Conservation (phyloP, 148 eudicot species). For the Talinum fruticosum region DNA sequence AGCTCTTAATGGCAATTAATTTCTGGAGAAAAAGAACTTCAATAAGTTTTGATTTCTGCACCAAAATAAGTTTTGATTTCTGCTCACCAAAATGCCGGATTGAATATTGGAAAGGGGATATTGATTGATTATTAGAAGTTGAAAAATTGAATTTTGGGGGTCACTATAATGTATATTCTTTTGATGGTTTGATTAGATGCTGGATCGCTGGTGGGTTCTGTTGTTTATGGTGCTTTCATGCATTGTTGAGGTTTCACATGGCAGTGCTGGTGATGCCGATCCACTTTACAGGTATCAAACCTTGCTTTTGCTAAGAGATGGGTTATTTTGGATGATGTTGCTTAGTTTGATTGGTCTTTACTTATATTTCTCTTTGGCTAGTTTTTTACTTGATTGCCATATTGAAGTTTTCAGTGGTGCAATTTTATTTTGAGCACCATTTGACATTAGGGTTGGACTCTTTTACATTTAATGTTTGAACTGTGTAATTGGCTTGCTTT, state of each 20-base stretch:
- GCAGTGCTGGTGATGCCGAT: constrained; percentile 82
- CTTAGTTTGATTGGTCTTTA: not conserved
- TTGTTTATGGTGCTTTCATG: constrained; percentile 34
- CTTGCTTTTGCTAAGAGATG: not conserved
- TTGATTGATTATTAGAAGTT: not conserved
- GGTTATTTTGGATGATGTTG: not conserved
- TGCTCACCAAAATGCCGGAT: not conserved
- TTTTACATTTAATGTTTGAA: no score
- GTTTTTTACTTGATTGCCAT: not conserved
- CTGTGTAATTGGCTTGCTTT: no score
- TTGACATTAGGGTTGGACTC: no score
- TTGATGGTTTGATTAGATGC: constrained; percentile 39
- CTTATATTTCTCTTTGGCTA: not conserved
- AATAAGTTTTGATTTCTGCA: not conserved
- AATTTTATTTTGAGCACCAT: no score
- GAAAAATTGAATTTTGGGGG: not conserved
- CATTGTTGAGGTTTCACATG: constrained; percentile 35
- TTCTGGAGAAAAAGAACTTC: not conserved
- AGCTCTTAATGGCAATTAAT: not conserved
- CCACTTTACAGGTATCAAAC: constrained; percentile 56
- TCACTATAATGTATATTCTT: not conserved
- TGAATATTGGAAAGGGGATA: not conserved
- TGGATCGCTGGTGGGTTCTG: constrained; percentile 33
- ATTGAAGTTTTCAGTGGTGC: not conserved
- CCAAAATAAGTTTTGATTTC: not conserved